Evolutionary conservation across 2,329 filamentous ascomycete species (phyloP).

Genomic region (Talaromyces sp.): DNA sequence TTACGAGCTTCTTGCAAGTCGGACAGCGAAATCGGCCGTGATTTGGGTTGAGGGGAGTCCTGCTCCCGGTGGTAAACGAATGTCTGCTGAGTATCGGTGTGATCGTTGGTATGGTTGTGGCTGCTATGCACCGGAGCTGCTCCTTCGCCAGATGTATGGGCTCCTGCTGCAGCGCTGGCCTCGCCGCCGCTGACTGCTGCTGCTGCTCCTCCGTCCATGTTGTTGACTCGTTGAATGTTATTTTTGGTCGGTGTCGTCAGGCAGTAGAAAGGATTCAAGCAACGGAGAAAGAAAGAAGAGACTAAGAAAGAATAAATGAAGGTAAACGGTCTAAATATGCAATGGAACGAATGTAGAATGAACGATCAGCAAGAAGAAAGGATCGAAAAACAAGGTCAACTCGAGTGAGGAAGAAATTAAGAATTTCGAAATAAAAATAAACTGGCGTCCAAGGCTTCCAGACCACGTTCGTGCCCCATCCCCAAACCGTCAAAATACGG

Average conservation of each 20-base stretch:
- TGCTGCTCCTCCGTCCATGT: slow-evolving; percentile 18
- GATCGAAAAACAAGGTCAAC: neutral
- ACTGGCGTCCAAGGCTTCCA: neutral
- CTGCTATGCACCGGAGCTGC: slow-evolving; percentile 23
- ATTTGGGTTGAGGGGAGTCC: slow-evolving; percentile 22
- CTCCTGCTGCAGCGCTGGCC: slow-evolving; percentile 11
- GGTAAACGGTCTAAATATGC: neutral
- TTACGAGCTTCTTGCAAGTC: slow-evolving; percentile 26
- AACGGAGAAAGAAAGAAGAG: neutral
- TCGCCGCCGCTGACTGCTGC: slow-evolving; percentile 16
- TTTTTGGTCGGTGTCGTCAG: too few relatives aligned
- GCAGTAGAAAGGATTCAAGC: neutral
- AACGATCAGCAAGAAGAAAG: neutral
- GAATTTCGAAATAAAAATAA: neutral
- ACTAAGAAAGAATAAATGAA: neutral
- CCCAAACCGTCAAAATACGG: neutral
- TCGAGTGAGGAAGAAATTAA: neutral
- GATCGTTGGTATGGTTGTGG: slow-evolving; percentile 15
- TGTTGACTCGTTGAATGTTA: neutral
- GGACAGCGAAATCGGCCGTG: slow-evolving; percentile 33
- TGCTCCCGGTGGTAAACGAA: slow-evolving; percentile 23
- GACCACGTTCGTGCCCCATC: slow-evolving; percentile 1
- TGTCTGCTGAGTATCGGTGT: slow-evolving; percentile 18
- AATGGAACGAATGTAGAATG: slow-evolving; percentile 1
- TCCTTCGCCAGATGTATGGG: slow-evolving; percentile 14